phyloP scores from a whole-genome alignment of 441 rosid genomes.

The Manihot esculenta region DNA sequence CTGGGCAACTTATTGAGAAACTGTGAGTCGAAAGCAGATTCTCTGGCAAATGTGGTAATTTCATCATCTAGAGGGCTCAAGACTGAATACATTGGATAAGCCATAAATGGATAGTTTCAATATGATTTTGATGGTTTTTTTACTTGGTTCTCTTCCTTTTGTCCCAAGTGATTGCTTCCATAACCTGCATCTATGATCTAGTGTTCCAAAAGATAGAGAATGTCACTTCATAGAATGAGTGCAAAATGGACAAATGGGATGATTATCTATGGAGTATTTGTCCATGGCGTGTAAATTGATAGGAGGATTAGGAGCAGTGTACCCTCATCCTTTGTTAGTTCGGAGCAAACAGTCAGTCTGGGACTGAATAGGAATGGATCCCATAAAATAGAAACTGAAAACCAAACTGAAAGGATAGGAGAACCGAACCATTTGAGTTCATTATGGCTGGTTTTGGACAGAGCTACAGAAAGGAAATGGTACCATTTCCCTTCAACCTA shows the following conservation, averaged over 20 bases:
- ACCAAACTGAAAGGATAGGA: too few species aligned
- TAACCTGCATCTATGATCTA: background rate
- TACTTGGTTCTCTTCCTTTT: background rate
- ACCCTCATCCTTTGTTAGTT: too few species aligned
- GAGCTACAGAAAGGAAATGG: too few species aligned
- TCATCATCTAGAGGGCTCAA: background rate
- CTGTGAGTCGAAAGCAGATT: background rate
- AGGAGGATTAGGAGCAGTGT: too few species aligned
- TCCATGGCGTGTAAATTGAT: background rate
- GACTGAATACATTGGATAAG: background rate
- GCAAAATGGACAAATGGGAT: background rate
- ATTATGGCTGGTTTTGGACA: too few species aligned
- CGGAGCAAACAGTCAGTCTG: too few species aligned
- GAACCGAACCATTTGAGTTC: too few species aligned
- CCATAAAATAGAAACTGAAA: too few species aligned
- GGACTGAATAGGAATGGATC: too few species aligned
- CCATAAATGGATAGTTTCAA: background rate
- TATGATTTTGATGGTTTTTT: background rate
- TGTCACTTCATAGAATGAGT: background rate
- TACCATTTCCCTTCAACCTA: too few species aligned
- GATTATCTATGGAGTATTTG: background rate
- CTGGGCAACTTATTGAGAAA: background rate
- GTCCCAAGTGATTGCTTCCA: background rate
- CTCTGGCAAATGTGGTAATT: background rate
- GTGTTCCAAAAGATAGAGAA: background rate